These are phyloP conservation scores for Eucalyptus coolabah DNA, from an alignment of 345 rosid genomes.

Conservation along the genomic window DNA sequence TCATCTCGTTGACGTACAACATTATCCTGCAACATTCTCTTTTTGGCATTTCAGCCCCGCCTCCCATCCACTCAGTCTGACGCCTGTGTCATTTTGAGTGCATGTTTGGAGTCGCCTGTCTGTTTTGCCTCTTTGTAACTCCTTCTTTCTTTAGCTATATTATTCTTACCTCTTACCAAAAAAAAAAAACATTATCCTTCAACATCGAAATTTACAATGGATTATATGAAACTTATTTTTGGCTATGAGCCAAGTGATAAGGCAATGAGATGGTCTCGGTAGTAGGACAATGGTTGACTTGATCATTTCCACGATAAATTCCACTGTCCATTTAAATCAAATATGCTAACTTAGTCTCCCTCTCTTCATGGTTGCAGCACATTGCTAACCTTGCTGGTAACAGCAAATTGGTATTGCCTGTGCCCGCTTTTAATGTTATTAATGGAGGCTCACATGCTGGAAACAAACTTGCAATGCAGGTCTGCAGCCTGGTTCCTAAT, in stretches of 20 bases:
- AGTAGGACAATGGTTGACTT: neutral
- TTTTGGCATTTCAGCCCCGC: too few species aligned
- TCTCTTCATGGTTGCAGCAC: conserved; percentile 33
- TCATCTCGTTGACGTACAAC: neutral
- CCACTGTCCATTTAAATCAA: neutral
- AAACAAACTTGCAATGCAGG: conserved; percentile 99
- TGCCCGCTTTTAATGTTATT: conserved; percentile 98
- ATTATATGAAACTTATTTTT: neutral
- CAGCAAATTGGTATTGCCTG: conserved; percentile 77
- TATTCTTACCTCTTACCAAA: too few species aligned
- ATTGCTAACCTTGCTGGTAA: conserved; percentile 97
- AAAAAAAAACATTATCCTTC: neutral
- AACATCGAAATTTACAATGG: neutral
- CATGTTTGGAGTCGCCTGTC: too few species aligned
- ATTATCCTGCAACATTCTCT: neutral
- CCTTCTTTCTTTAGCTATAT: too few species aligned
- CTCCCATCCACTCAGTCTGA: too few species aligned
- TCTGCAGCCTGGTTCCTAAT: neutral
- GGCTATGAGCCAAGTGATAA: neutral
- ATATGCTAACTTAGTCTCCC: neutral
- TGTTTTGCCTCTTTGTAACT: too few species aligned
- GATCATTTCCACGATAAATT: neutral
- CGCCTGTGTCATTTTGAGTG: too few species aligned
- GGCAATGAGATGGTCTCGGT: neutral
- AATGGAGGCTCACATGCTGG: conserved; percentile 99